Conservation (phyloP, 768 basidiomycete genomes). For the Termitomyces sp. region DNA sequence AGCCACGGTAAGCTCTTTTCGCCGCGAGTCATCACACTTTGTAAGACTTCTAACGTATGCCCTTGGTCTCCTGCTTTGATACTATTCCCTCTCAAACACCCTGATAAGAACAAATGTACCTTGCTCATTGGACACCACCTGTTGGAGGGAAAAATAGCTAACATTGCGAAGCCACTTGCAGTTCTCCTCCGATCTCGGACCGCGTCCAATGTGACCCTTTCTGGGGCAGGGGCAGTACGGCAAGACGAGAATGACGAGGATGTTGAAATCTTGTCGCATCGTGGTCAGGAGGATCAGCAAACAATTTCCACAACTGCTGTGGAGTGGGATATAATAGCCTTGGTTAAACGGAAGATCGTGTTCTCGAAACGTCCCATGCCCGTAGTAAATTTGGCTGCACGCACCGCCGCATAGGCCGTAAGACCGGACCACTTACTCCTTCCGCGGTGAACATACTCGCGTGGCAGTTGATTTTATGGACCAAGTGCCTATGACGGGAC, state of each 20-base stretch:
- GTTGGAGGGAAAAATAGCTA: conserved; percentile 79
- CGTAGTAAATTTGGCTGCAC: conserved; percentile 28
- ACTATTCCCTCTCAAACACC: background rate
- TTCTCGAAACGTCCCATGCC: conserved; percentile 85
- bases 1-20: conserved; percentile 34
- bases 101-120: conserved; percentile 63
- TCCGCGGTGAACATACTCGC: background rate
- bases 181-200: conserved; percentile 49
- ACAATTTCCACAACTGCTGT: conserved; percentile 3
- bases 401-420: background rate
- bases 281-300: conserved; percentile 15
- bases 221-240: conserved; percentile 14
- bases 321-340: conserved; percentile 58
- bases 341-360: conserved; percentile 78
- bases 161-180: conserved; percentile 75
- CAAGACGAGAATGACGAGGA: conserved; percentile 12
- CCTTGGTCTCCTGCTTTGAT: background rate
- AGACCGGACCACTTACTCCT: background rate
- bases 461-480: background rate
- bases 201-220: conserved; percentile 3
- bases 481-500: background rate
- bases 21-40: background rate
- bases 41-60: background rate
- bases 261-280: conserved; percentile 11
- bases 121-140: conserved; percentile 84